phyloP scores from a whole-genome alignment of 176 grass and related monocot species.

The Poa annua region DNA sequence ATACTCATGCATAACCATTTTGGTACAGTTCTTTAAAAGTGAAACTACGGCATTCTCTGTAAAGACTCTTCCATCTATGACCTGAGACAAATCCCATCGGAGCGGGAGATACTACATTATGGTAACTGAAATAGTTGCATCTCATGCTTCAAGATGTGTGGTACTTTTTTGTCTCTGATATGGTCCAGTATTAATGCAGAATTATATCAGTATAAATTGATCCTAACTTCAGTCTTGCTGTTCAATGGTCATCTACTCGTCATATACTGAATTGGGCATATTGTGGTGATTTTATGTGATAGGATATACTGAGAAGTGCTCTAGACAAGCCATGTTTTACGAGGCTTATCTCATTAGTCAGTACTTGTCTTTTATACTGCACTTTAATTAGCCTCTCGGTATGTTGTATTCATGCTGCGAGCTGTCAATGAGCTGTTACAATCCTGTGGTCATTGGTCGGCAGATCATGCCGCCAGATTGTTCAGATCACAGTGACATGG shows the following conservation, averaged over 20 bases:
- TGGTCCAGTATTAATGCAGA: not conserved
- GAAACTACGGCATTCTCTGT: slow-evolving; percentile 1
- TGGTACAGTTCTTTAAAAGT: not conserved
- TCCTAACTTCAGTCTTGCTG: not conserved
- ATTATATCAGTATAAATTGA: not conserved
- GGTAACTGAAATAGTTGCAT: not conserved
- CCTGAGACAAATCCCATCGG: not conserved
- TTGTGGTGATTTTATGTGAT: not conserved
- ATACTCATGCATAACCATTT: not conserved
- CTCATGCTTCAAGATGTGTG: not conserved
- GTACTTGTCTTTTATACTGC: slow-evolving; percentile 17
- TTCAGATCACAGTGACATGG: slow-evolving; percentile 41
- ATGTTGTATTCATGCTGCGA: slow-evolving; percentile 25
- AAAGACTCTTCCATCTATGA: not conserved
- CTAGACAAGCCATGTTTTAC: not conserved
- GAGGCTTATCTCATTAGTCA: not conserved
- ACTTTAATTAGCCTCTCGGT: not conserved
- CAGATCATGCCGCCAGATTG: slow-evolving; percentile 25
- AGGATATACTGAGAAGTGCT: not conserved
- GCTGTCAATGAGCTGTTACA: slow-evolving; percentile 25
- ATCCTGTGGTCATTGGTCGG: slow-evolving; percentile 16
- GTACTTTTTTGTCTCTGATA: not conserved
- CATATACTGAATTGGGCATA: not conserved
- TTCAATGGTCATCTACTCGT: not conserved
- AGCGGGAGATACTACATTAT: not conserved